A percentile compares a stretch with the other conserved stretches of the same genome.
These are phyloP conservation scores for Scutellaria barbata DNA, from an alignment of 257 asterid species.

Conservation along the genomic window DNA sequence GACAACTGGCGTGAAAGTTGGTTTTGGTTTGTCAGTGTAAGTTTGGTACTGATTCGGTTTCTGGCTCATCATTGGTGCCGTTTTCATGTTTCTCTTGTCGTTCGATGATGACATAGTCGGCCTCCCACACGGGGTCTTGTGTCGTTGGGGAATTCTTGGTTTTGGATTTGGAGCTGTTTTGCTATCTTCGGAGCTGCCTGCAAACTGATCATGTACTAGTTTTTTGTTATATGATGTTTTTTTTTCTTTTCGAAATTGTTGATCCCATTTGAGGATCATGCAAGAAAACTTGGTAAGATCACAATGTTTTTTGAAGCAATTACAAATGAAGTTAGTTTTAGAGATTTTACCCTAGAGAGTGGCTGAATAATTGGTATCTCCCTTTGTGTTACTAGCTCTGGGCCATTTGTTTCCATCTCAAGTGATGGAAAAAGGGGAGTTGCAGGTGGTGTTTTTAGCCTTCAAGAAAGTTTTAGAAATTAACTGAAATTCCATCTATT, in stretches of 20 bases:
- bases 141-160: conserved; percentile 44
- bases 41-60: conserved; percentile 15
- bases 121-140: conserved; percentile 51
- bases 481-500: not conserved
- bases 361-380: conserved; percentile 71
- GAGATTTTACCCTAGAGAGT: conserved; percentile 60
- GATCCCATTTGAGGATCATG: not conserved
- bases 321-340: not conserved
- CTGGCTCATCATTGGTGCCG: conserved; percentile 27
- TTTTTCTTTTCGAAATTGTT: not conserved
- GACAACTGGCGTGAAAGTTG: conserved; percentile 26
- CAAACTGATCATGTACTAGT: conserved; percentile 49
- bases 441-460: conserved; percentile 91
- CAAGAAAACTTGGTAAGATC: not conserved
- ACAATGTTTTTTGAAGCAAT: not conserved
- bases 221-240: not conserved
- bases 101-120: conserved; percentile 31
- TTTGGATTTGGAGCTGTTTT: conserved; percentile 46
- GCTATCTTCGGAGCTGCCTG: conserved; percentile 46
- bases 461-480: conserved; percentile 20
- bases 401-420: conserved; percentile 71
- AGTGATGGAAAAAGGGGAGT: conserved; percentile 88
- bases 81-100: conserved; percentile 46
- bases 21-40: conserved; percentile 38
- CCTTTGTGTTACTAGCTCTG: conserved; percentile 52